Evolutionary conservation across 345 rosid genomes (phyloP).

Genomic region (Barbarea vulgaris): DNA sequence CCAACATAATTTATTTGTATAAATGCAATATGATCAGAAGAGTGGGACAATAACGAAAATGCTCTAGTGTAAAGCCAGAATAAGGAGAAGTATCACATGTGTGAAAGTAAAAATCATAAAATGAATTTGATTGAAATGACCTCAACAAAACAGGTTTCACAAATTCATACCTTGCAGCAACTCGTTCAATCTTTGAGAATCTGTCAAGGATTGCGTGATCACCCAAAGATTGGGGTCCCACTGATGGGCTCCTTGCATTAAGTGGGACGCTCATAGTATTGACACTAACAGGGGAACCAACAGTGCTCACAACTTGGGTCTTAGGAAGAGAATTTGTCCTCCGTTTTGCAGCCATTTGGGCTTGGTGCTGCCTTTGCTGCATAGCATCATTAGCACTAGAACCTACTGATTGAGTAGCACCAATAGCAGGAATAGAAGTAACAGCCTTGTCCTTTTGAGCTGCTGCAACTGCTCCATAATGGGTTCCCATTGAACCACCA

Average conservation of each 20-base stretch:
- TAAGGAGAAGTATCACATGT: conserved; percentile 15
- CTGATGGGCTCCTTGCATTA: conserved; percentile 77
- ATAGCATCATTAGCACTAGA: conserved; percentile 84
- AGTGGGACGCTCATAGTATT: conserved; percentile 64
- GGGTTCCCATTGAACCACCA: conserved; percentile 78
- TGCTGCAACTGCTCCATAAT: conserved; percentile 73
- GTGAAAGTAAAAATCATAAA: conserved; percentile 20
- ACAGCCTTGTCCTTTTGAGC: conserved; percentile 79
- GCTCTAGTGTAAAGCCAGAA: conserved; percentile 26
- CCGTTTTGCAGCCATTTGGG: conserved; percentile 62
- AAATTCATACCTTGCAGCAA: conserved; percentile 62
- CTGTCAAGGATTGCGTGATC: conserved; percentile 76
- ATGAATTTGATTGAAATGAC: not conserved
- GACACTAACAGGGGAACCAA: conserved; percentile 95
- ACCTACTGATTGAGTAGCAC: conserved; percentile 65
- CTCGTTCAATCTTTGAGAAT: conserved; percentile 78
- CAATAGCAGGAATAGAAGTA: conserved; percentile 65
- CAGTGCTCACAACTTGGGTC: conserved; percentile 72
- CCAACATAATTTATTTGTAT: conserved; percentile 3
- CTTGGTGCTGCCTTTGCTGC: conserved; percentile 76
- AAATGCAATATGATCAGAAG: conserved; percentile 15
- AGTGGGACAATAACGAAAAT: not conserved
- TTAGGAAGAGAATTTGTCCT: conserved; percentile 80
- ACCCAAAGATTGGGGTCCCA: conserved; percentile 68
- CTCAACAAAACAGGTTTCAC: conserved; percentile 18